Percentiles rank a stretch among this genome's conserved stretches.
phyloP scores from a whole-genome alignment of 495 filamentous ascomycete species.

The Xylaria acuta region DNA sequence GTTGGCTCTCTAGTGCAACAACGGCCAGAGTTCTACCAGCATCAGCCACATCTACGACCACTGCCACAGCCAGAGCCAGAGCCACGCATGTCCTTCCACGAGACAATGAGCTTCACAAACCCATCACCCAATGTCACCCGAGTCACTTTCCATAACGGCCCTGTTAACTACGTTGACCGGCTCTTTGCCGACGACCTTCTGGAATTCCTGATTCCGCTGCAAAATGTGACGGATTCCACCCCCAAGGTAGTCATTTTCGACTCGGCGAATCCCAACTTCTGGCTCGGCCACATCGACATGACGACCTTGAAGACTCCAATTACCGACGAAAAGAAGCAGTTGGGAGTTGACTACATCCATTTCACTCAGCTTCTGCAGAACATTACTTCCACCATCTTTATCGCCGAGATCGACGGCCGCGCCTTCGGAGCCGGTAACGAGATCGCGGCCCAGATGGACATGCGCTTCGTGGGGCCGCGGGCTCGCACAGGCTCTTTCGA shows the following conservation, averaged over 20 bases:
- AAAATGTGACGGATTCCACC: slow-evolving; percentile 17
- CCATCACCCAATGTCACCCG: neutral
- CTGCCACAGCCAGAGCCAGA: too few species aligned
- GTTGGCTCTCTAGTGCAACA: too few species aligned
- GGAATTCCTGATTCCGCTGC: neutral
- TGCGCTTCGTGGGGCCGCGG: slow-evolving; percentile 39
- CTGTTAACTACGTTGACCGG: neutral
- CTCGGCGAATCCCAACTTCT: slow-evolving; percentile 34
- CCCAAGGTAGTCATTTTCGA: slow-evolving; percentile 40
- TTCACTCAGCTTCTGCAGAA: slow-evolving; percentile 22
- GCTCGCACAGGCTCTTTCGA: slow-evolving; percentile 31
- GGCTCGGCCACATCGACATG: slow-evolving; percentile 31
- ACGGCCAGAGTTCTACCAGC: too few species aligned
- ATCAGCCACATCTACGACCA: too few species aligned
- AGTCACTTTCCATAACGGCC: neutral
- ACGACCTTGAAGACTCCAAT: slow-evolving; percentile 15
- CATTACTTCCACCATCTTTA: slow-evolving; percentile 34
- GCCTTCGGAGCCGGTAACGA: slow-evolving; percentile 36
- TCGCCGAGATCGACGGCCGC: slow-evolving; percentile 40
- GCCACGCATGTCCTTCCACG: neutral
- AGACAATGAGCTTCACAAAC: neutral
- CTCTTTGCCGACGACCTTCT: neutral
- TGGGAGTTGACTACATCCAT: neutral
- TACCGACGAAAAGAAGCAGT: neutral
- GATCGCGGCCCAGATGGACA: slow-evolving; percentile 35